Percentiles rank a stretch among this genome's conserved stretches.
These are phyloP conservation scores for Martiniozyma asiatica DNA, from an alignment of 1,139 yeast species.

Conservation along the genomic window DNA sequence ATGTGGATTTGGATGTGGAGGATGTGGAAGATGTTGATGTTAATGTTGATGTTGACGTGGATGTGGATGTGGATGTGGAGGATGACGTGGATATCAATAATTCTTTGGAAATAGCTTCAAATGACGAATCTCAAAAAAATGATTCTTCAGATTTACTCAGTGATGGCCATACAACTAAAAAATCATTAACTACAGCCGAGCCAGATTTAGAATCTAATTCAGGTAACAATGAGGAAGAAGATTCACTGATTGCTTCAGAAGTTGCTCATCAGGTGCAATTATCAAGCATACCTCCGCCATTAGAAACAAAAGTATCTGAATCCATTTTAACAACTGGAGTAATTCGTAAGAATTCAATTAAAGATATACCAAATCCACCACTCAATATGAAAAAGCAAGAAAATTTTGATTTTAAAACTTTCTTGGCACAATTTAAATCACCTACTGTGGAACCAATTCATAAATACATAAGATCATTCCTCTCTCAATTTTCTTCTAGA, in stretches of 20 bases:
- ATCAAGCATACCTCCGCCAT: neutral
- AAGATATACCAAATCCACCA: conserved; percentile 19
- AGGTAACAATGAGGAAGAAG: neutral
- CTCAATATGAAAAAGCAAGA: conserved; percentile 15
- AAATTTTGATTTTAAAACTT: conserved; percentile 72
- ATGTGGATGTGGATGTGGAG: neutral
- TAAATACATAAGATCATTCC: conserved; percentile 69
- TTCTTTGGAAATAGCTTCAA: too few species aligned
- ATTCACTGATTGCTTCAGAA: neutral
- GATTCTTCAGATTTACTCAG: neutral
- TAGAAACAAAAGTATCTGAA: neutral
- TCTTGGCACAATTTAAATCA: conserved; percentile 58
- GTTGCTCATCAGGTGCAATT: conserved; percentile 2
- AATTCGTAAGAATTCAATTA: conserved; percentile 7
- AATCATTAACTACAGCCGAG: conserved; percentile 2
- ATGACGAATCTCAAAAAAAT: conserved; percentile 1
- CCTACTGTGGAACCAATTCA: conserved; percentile 84
- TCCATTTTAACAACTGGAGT: neutral
- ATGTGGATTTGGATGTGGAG: conserved; percentile 12
- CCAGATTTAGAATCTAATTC: conserved; percentile 5
- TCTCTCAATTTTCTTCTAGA: conserved; percentile 61
- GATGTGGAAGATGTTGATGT: conserved; percentile 6
- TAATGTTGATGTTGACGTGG: conserved; percentile 6
- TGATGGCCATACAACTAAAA: neutral
- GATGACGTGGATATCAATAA: neutral